phyloP scores from a whole-genome alignment of 2,329 filamentous ascomycete species.

The Penicillium freii region DNA sequence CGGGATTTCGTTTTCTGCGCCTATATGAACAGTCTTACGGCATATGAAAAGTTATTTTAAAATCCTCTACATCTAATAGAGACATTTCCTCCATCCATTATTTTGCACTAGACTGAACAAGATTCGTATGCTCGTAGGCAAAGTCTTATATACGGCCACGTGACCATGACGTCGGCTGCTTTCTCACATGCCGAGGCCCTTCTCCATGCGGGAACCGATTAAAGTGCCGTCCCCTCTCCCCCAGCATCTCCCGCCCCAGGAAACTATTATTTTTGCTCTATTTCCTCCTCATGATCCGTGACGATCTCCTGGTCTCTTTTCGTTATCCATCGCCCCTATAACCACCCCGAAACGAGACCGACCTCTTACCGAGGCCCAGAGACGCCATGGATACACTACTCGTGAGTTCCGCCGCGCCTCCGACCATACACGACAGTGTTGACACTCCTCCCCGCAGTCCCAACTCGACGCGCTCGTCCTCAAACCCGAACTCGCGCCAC shows the following conservation, averaged over 20 bases:
- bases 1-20: conserved; percentile 25
- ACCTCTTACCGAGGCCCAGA: conserved; percentile 30
- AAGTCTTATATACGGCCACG: conserved; percentile 22
- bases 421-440: conserved; percentile 1
- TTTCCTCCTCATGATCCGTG: conserved; percentile 11
- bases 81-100: conserved; percentile 5
- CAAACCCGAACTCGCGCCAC: conserved; percentile 79
- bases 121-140: neutral
- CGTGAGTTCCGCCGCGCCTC: conserved; percentile 21
- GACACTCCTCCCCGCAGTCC: conserved; percentile 48
- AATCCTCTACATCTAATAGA: conserved; percentile 8
- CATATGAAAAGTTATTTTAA: conserved; percentile 24
- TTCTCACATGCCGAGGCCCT: conserved; percentile 44
- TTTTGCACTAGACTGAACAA: neutral
- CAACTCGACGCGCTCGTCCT: conserved; percentile 73
- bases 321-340: conserved; percentile 14
- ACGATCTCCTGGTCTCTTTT: conserved; percentile 5
- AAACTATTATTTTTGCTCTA: conserved; percentile 1
- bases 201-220: conserved; percentile 25
- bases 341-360: conserved; percentile 11
- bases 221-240: conserved; percentile 30
- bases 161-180: conserved; percentile 36
- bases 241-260: conserved; percentile 3
- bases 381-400: conserved; percentile 38
- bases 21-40: conserved; percentile 21